Evolutionary conservation across 345 rosid genomes (phyloP), one percentile per base, ranked within the genome.

Genomic region (Abelmoschus esculentus): DNA sequence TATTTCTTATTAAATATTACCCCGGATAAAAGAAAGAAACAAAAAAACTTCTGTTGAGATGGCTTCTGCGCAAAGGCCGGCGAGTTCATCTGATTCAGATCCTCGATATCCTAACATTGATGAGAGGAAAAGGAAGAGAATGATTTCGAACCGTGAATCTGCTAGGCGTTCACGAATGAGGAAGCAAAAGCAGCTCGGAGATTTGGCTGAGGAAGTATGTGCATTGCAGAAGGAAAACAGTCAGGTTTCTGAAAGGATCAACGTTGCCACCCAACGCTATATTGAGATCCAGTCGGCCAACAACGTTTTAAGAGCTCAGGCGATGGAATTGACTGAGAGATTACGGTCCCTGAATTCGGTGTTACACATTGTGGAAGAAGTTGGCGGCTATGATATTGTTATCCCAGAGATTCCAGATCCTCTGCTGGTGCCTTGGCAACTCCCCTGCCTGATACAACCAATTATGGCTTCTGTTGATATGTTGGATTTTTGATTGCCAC

Each of bases 41-140:
- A 19, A 19, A 42, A 46, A 44, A 12, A 13, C 49, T 68, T 12
- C 62, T n/a, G 54, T 17, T 55, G 18, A 36, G 49, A 84, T 83
- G 89, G 79, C 80, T 15, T 70, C 86, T 28, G 63, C 74, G 61
- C 88, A 74, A 52, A 75, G 75, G 65, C 82, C 75, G 44, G 58
- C 70, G 62, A 85, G 90, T 80, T 87, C 92, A 0, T 86, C 95
- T 1, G 96, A 89, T 40, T 73, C 81, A 0, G 93, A 86, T 61
- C 92, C 85, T 26, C 81, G 78, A 15, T 76, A 74, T 14, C 78
- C 82, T 0, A n/a, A 71, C 19, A 56, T 79, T 0, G 97, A 90
- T 31, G 97, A 88, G 68, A 86, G 80, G 90, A 95, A 88, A 65
- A 79, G 96, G 83, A 93, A 88, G 90, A 83, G 96, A 57, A 88